Base-by-base conservation (phyloP, 2,329 filamentous ascomycete species). In the Trichoderma simmonsii region DNA sequence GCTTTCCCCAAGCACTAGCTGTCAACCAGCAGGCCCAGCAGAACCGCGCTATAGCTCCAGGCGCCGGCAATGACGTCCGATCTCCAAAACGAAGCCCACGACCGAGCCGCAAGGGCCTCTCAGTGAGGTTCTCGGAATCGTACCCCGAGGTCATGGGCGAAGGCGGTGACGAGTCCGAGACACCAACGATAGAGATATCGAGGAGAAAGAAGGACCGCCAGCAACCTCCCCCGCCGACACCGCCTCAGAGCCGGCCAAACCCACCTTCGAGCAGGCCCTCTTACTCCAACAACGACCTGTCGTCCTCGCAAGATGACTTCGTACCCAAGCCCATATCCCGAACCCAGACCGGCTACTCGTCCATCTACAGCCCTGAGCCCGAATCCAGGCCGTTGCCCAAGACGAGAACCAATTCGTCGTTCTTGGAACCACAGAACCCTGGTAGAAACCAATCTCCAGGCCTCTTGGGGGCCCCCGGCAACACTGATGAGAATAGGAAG, bases 121-220 rank as follows among this genome's bases (percentile, higher is more conserved):
- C 84, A 5, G 95, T 98, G 43, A 89, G 86, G 71, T 98, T 98
- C 77, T 88, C 87, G 67, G 89, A 93, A 75, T 87, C 86, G 11
- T 85, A 87, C 70, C 94, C 95, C 7, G 92, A 94, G 61, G 82
- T 97, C 73, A 98, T 98, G 78, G 95, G 95, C 61, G 91, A 95
- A 81, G 95, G 95, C 72, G 95, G 95, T 39, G 95, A 98, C 78
- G 94, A 97, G 80, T 91, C 92, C 70, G 90, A 93, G 69, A 83
- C 87, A 9, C 92, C 93, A 2, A 88, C 90, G 2, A 84, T 89
- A 24, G 92, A 96, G 78, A 91, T 97, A 70, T 90, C 89, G 6
- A 86, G 85, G 78, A 84, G 83, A 74, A 91, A 87, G 80, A 84
- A 77, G 75, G 68, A 77, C 34, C 82, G 78, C 73, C 81, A 77